phyloP scores from a whole-genome alignment of 495 filamentous ascomycete genomes.

The Xylona heveae region DNA sequence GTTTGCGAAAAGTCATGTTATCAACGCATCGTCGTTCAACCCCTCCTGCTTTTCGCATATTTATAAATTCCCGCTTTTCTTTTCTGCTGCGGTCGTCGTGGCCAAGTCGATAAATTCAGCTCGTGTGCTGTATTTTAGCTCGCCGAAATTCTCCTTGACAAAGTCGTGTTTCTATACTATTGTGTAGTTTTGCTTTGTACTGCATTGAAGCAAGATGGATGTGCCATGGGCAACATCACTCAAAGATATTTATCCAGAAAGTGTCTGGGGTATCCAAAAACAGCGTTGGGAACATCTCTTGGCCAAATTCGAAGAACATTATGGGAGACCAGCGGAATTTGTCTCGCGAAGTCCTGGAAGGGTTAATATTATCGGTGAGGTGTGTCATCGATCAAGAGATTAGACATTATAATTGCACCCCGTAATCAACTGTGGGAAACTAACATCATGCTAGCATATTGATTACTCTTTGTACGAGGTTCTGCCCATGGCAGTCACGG shows the following conservation, averaged over 20 bases:
- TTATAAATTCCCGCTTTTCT: neutral
- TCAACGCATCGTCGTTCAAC: neutral
- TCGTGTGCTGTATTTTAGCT: neutral
- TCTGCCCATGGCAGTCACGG: conserved; percentile 81
- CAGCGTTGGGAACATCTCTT: conserved; percentile 53
- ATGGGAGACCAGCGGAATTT: conserved; percentile 52
- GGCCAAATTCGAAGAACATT: conserved; percentile 47
- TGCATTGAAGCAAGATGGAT: conserved; percentile 8
- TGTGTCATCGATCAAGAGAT: too few relatives aligned
- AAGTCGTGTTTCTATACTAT: neutral
- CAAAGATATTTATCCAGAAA: conserved; percentile 44
- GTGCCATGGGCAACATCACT: conserved; percentile 29
- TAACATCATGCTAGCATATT: conserved; percentile 71
- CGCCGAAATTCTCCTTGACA: neutral
- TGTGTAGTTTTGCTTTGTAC: neutral
- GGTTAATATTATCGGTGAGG: conserved; percentile 94
- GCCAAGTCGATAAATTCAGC: neutral
- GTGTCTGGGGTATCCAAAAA: conserved; percentile 31
- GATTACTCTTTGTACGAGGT: conserved; percentile 96
- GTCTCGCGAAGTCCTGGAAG: conserved; percentile 78
- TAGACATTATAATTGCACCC: too few relatives aligned
- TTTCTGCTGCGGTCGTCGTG: neutral
- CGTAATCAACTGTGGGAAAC: neutral
- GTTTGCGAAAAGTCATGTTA: neutral
- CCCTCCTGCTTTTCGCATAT: neutral